Percentiles rank a stretch among this genome's conserved stretches.
These are phyloP conservation scores for Fusarium pseudocircinatum DNA, from an alignment of 2,329 filamentous ascomycete species.

Conservation along the genomic window DNA sequence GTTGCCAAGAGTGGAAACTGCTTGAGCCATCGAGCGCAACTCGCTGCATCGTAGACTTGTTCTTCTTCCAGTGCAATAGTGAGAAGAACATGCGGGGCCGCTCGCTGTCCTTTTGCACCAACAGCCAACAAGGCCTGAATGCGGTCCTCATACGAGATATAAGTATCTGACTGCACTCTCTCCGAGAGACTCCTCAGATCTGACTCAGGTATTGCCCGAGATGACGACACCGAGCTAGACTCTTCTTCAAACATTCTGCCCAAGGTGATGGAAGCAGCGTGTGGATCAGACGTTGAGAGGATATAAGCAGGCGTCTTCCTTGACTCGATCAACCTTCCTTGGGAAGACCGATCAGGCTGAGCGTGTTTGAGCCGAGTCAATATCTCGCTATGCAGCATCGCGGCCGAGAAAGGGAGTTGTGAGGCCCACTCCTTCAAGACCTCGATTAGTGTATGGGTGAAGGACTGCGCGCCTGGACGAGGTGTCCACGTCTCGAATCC, in stretches of 20 bases:
- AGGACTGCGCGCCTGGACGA: conserved; percentile 38
- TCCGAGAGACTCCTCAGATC: conserved; percentile 34
- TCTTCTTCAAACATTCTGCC: conserved; percentile 35
- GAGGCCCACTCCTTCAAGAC: conserved; percentile 41
- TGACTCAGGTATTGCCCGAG: conserved; percentile 33
- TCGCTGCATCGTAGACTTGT: conserved; percentile 39
- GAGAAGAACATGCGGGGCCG: conserved; percentile 38
- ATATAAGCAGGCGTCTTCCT: conserved; percentile 42
- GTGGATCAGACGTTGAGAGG: conserved; percentile 40
- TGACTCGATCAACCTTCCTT: conserved; percentile 37
- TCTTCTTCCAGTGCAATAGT: conserved; percentile 41
- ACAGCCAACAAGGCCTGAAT: conserved; percentile 35
- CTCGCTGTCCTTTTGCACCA: conserved; percentile 36
- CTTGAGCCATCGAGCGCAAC: conserved; percentile 42
- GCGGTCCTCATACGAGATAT: conserved; percentile 37
- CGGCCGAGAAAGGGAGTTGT: conserved; percentile 40
- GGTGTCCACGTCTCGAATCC: conserved; percentile 43
- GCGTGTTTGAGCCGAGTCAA: conserved; percentile 41
- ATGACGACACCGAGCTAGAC: conserved; percentile 31
- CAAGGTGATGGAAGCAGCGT: conserved; percentile 40
- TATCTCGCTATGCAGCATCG: conserved; percentile 43
- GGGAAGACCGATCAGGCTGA: conserved; percentile 35
- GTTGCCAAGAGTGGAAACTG: conserved; percentile 43
- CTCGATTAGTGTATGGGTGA: conserved; percentile 41
- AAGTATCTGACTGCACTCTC: conserved; percentile 31